Evolutionary conservation across 371 early-diverging fungal genomes (phyloP).

Genomic region (Entomophthora muscae): DNA sequence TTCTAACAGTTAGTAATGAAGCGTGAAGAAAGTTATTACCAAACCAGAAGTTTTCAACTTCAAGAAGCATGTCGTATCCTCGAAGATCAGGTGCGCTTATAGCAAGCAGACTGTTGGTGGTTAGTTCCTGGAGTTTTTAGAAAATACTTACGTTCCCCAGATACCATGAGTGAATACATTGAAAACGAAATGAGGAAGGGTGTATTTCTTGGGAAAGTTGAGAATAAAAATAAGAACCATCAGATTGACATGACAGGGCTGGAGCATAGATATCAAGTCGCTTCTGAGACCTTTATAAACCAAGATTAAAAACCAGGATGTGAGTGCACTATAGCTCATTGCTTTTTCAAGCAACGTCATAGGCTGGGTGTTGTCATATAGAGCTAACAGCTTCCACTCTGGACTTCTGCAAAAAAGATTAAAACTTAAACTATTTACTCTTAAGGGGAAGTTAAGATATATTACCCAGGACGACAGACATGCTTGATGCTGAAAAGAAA

Average conservation of each 20-base stretch:
- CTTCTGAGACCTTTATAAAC: not conserved
- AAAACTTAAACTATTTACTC: not conserved
- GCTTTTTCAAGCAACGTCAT: not conserved
- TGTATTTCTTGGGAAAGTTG: slow-evolving; percentile 20
- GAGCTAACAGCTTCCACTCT: not conserved
- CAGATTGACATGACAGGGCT: slow-evolving; percentile 45
- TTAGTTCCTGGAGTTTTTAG: not conserved
- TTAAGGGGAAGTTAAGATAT: not conserved
- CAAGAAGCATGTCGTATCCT: slow-evolving; percentile 27
- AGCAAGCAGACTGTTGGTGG: slow-evolving; percentile 23
- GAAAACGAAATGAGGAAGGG: slow-evolving; percentile 25
- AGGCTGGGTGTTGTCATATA: not conserved
- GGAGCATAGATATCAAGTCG: slow-evolving; percentile 18
- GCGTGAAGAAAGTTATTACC: slow-evolving; percentile 17
- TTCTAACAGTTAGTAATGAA: slow-evolving; percentile 15
- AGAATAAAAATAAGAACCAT: slow-evolving; percentile 26
- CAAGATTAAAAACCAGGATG: not conserved
- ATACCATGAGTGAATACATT: slow-evolving; percentile 40
- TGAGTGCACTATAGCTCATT: not conserved
- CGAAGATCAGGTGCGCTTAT: slow-evolving; percentile 33
- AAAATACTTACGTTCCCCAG: slow-evolving; percentile 27
- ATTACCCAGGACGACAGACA: not conserved
- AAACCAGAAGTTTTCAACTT: slow-evolving; percentile 37
- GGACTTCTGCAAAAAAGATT: not conserved
- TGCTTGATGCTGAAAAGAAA: not conserved